A percentile compares a stretch with the other conserved stretches of the same genome.
phyloP scores from a whole-genome alignment of 2,329 filamentous ascomycete genomes.

The Fusarium setosum region DNA sequence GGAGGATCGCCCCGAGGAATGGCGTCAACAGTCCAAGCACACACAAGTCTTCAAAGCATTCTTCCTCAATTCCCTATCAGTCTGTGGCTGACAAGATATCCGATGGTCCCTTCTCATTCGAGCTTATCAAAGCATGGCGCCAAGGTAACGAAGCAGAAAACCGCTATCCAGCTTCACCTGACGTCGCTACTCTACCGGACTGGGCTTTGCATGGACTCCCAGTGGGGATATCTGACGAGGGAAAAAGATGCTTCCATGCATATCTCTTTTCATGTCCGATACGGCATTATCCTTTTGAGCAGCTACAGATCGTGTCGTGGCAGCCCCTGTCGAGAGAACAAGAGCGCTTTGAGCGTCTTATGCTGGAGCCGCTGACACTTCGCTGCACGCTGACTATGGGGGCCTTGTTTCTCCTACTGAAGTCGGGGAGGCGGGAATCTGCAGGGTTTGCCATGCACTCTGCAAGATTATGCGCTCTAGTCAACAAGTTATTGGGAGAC shows the following conservation, averaged over 20 bases:
- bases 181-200: not conserved
- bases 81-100: not conserved
- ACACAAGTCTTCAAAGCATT: not conserved
- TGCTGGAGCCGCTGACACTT: not conserved
- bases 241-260: slow-evolving; percentile 6
- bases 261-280: slow-evolving; percentile 7
- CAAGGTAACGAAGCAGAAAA: not conserved
- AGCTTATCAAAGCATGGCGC: not conserved
- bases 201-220: slow-evolving; percentile 9
- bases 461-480: slow-evolving; percentile 3
- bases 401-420: not conserved
- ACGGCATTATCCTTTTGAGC: slow-evolving; percentile 9
- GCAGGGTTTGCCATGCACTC: slow-evolving; percentile 11
- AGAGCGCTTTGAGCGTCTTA: not conserved
- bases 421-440: not conserved
- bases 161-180: not conserved
- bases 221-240: not conserved
- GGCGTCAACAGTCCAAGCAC: not conserved
- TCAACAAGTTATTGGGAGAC: slow-evolving; percentile 42
- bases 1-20: not conserved
- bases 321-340: slow-evolving; percentile 1
- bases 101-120: not conserved
- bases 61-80: not conserved
- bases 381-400: slow-evolving; percentile 8
- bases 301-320: slow-evolving; percentile 6